A percentile compares a stretch with the other conserved stretches of the same genome.
Evolutionary conservation across 140 eudicot species (phyloP).

Genomic region (Flaveria floridana): DNA sequence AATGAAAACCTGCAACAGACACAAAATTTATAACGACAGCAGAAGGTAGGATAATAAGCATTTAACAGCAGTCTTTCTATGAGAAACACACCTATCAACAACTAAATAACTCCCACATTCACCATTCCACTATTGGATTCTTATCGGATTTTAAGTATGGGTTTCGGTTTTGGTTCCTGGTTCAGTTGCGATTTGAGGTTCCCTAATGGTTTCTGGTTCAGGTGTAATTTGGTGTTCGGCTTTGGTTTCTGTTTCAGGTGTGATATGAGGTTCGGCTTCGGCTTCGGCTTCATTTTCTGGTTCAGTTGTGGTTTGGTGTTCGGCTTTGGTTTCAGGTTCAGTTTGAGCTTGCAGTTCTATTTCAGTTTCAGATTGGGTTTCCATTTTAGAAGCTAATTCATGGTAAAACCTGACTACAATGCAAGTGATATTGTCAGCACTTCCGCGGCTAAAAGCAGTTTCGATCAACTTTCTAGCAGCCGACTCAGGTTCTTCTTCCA

Average conservation of each 20-base stretch:
- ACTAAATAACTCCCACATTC: background rate
- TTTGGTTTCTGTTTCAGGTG: background rate
- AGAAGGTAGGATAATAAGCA: background rate
- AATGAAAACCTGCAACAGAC: background rate
- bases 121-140: background rate
- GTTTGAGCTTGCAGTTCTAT: constrained; percentile 13
- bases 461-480: constrained; percentile 81
- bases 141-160: background rate
- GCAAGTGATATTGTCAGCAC: constrained; percentile 86
- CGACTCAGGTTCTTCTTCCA: constrained; percentile 66
- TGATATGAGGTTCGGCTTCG: constrained; percentile 1
- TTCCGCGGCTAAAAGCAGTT: constrained; percentile 80
- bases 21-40: background rate
- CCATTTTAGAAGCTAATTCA: constrained; percentile 28
- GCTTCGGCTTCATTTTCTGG: background rate
- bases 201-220: background rate
- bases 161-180: background rate
- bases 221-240: background rate
- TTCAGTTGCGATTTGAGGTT: background rate
- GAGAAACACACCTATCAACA: background rate
- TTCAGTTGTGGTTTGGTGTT: background rate
- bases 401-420: constrained; percentile 78
- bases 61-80: background rate
- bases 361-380: background rate
- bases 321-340: background rate